A percentile compares a stretch with the other conserved stretches of the same genome.
phyloP scores from a whole-genome alignment of 805 yeast genomes.

The Zygosaccharomyces gambellarensis region DNA sequence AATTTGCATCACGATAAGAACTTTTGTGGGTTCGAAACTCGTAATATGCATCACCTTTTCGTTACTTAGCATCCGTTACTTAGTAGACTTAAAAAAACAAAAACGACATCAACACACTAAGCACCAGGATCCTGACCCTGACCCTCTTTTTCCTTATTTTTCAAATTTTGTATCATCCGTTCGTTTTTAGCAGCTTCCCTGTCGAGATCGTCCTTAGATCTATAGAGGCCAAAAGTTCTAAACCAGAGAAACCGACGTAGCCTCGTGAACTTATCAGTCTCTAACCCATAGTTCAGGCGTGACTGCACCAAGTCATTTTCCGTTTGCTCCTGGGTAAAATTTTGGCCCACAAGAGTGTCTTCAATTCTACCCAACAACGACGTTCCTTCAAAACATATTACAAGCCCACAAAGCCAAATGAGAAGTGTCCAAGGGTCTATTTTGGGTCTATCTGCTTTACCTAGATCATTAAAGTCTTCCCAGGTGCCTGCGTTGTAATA shows the following conservation, averaged over 20 bases:
- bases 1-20: background rate
- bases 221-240: slow-evolving; percentile 37
- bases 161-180: slow-evolving; percentile 55
- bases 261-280: slow-evolving; percentile 45
- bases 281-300: slow-evolving; percentile 49
- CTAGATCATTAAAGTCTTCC: slow-evolving; percentile 51
- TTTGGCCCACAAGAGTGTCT: slow-evolving; percentile 32
- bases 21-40: background rate
- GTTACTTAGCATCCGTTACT: background rate
- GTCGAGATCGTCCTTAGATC: slow-evolving; percentile 32
- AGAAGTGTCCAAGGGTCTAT: slow-evolving; percentile 40
- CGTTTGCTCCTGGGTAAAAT: slow-evolving; percentile 38
- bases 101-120: background rate
- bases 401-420: slow-evolving; percentile 37
- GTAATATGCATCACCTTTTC: background rate
- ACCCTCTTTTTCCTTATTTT: slow-evolving; percentile 7
- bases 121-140: background rate
- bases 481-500: slow-evolving; percentile 62
- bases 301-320: slow-evolving; percentile 41
- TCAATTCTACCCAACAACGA: slow-evolving; percentile 38
- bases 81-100: background rate
- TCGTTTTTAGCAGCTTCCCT: slow-evolving; percentile 60
- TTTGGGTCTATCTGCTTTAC: slow-evolving; percentile 40
- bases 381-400: slow-evolving; percentile 41
- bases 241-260: slow-evolving; percentile 56